Base-by-base conservation (phyloP, 2,329 filamentous ascomycete genomes). In the Botrytis fabae region DNA sequence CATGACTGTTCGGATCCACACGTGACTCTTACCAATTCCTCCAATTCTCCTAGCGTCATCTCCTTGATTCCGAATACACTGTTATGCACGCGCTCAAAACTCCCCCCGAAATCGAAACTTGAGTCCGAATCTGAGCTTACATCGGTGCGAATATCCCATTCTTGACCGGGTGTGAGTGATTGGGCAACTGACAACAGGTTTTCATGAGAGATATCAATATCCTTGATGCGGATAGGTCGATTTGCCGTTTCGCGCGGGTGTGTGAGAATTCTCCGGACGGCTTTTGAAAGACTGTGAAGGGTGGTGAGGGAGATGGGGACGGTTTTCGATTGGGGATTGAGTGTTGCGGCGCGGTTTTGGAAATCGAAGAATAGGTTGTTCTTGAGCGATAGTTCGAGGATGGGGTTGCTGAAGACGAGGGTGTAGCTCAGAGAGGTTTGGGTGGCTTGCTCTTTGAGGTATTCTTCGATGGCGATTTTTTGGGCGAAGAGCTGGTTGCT, bases 11-110 rank as follows among this genome's bases (percentile, higher is more conserved):
- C 48, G 4, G 22, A 9, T 22, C 18, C 48, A 42, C 25, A 38
- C 25, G 65, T 57, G 7, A 57, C 35, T 12, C 18, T n/a, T 0
- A 77, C 48, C 22, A 75, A 51, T 9, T 70, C 69, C 74, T 82
- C 77, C 9, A 87, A 70, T 18, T 84, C 82, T 42, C 80, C 81
- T 18, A 84, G 81, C 0, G 79, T 82, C 72, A 91, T 93, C 92
- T 93, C 75, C 93, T 92, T 77, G 91, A 92, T 44, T 91, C 87
- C 83, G 87, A 86, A 4, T 90, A 89, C 71, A 85, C 89, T 78
- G 93, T 87, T 75, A 73, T 85, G 83, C 48, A 79, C 80, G 76
- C 82, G 81, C 40, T 81, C 75, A 75, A 80, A 84, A 63, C 78
- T 80, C 9, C 76, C 65, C 6, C 81, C 81, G 32, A 82, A 82